Evolutionary conservation across 805 yeast genomes (phyloP).

Genomic region (Metschnikowia santaceciliae): DNA sequence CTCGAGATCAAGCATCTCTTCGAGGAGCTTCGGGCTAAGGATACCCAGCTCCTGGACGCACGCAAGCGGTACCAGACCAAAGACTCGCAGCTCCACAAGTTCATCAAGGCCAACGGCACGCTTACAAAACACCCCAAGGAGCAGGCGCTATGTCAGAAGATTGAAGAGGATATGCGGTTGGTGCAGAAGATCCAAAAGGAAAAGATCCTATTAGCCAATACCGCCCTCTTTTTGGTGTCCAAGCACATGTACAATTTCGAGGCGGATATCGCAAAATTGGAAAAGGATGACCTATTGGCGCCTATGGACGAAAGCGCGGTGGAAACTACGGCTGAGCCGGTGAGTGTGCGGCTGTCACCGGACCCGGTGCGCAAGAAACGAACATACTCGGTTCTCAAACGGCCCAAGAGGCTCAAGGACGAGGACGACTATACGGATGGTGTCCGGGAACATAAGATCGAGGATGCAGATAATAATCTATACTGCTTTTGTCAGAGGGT

Average conservation of each 20-base stretch:
- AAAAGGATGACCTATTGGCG: slow-evolving; percentile 76
- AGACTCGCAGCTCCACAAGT: slow-evolving; percentile 80
- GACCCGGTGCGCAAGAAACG: slow-evolving; percentile 18
- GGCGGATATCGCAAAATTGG: slow-evolving; percentile 69
- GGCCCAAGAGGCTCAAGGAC: slow-evolving; percentile 16
- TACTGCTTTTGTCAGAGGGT: slow-evolving; percentile 94
- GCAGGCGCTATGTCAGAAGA: slow-evolving; percentile 56
- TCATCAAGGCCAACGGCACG: slow-evolving; percentile 79
- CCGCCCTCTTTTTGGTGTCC: slow-evolving; percentile 72
- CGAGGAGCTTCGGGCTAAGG: slow-evolving; percentile 73
- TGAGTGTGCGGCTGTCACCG: slow-evolving; percentile 12
- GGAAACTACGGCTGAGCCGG: slow-evolving; percentile 9
- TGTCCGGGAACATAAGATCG: slow-evolving; percentile 16
- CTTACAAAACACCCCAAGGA: slow-evolving; percentile 80
- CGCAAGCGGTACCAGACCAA: slow-evolving; percentile 63
- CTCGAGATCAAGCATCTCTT: slow-evolving; percentile 78
- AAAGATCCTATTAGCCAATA: slow-evolving; percentile 74
- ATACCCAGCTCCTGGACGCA: slow-evolving; percentile 59
- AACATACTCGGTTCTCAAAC: slow-evolving; percentile 14
- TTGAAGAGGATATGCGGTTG: slow-evolving; percentile 61
- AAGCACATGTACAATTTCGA: slow-evolving; percentile 74
- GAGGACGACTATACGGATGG: slow-evolving; percentile 15
- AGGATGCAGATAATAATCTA: slow-evolving; percentile 38
- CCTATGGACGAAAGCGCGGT: slow-evolving; percentile 32
- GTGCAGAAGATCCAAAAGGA: slow-evolving; percentile 67